Base-by-base conservation (phyloP, 73 alveolate genomes). In the Paramecium pentaurelia region DNA sequence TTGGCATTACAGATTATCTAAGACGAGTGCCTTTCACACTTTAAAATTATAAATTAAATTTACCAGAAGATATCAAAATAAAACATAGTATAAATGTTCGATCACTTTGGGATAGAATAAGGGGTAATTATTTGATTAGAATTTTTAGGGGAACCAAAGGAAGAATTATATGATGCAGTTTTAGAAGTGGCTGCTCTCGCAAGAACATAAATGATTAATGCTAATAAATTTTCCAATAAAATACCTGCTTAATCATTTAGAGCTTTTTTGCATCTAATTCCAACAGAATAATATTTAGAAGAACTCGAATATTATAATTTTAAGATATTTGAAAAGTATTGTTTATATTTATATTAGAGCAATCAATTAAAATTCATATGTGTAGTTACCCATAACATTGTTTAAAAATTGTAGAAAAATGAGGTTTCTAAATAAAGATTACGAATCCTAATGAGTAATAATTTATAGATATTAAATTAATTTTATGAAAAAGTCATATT, bases 161-260 rank as follows among this genome's bases (percentile, higher is more conserved):
- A 88, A 36, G 86, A 88, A 71, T 77, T 88, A 25, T 88, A 58
- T 88, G 94, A 88, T 88, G 94, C 27, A 42, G 94, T 88, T 9
- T 70, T 88, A 40, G 94, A 88, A 44, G 94, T 88, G n/a, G 94
- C 94, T 38, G 86, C 94, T 0, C 71, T 68, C 70, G 71, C 94
- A 12, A 88, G 86, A 77, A 40, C 71, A 7, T 71, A 44, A 44
- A 45, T 88, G 75, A 77, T 68, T 71, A 51, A 88, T 30, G 12
- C 94, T 9, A 6, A 22, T 16, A 1, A 18, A 32, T 70, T 22
- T 25, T 38, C 70, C 45, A 42, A 71, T 18, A 60, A 64, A 2
- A 68, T 88, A 14, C 94, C 94, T 10, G 47, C 90, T 14, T 71
- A 88, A 71, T 73, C 94, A 12, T 88, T 88, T 42, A 59, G 94